Base-by-base conservation (phyloP, 2,329 filamentous ascomycete genomes). In the Remersonia thermophila region DNA sequence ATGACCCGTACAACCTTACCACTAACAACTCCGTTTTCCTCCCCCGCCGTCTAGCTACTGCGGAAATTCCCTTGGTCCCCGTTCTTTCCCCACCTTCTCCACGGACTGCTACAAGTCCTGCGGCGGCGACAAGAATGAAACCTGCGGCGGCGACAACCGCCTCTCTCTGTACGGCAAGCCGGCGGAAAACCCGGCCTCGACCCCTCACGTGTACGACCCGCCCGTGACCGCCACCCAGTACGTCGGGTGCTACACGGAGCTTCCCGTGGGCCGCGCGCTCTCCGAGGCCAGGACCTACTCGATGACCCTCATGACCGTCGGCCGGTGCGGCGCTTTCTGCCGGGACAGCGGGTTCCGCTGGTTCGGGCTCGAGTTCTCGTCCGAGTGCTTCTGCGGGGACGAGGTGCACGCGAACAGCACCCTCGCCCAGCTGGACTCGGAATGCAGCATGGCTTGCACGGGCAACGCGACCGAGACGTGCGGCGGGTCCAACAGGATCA, bases 401-500 rank as follows among this genome's bases (percentile, higher is more conserved):
- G 38, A 27, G 14, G 31, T 51, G 9, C 30, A 42, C 34, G 42
- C 27, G 17, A 41, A 33, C 13, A 48, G 42, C 43, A 44, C 27
- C 31, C 33, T 23, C 14, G 38, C 34, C 18, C 14, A 28, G 12
- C 39, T 33, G 7, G 18, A 34, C n/a, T n/a, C n/a, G 7, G 49
- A 53, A 13, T 58, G 55, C 35, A 37, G 27, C 27, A 52, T 55
- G 49, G 36, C 47, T 2, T 59, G 56, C 39, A 37, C 44, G 2
- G 56, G 55, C n/a, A 44, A 51, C 30, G n/a, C n/a, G 20, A n/a
- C 41, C 3, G 39, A 16, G 10, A 41, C 56, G 4, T 60, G 56
- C 13, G 57, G 56, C 30, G 54, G 51, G 4, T 44, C 50, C 3
- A 45, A 52, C 20, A 39, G 51, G 31, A 32, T 60, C 35, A 56